Percentiles rank a stretch among this genome's conserved stretches.
Conservation (phyloP, 2,329 filamentous ascomycete genomes). For the Fusarium sp. region DNA sequence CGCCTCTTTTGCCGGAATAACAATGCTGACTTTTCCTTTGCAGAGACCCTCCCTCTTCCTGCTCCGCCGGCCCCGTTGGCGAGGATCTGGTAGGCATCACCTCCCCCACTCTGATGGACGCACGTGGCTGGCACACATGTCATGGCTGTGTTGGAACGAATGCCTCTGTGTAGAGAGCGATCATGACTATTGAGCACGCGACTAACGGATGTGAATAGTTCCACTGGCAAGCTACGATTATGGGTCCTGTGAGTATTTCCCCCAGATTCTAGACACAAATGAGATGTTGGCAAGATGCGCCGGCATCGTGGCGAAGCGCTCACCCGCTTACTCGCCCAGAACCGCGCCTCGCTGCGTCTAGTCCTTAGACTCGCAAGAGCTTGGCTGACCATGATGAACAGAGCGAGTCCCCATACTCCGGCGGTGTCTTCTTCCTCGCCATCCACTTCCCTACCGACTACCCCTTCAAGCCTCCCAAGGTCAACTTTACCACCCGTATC, state of each 20-base stretch:
- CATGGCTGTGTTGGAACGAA: conserved; percentile 23
- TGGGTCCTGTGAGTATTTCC: conserved; percentile 86
- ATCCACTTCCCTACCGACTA: conserved; percentile 99
- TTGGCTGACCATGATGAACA: conserved; percentile 55
- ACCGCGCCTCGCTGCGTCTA: conserved; percentile 14
- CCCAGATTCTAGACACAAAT: conserved; percentile 8
- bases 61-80: conserved; percentile 95
- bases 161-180: neutral
- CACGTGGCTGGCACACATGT: conserved; percentile 28
- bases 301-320: conserved; percentile 30
- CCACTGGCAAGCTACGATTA: conserved; percentile 99
- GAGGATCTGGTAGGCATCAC: conserved; percentile 90
- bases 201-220: conserved; percentile 71
- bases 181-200: conserved; percentile 5
- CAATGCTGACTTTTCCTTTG: conserved; percentile 40
- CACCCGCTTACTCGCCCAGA: conserved; percentile 23
- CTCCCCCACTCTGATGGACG: conserved; percentile 40
- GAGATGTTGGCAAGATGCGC: conserved; percentile 13
- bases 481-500: conserved; percentile 99
- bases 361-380: conserved; percentile 2
- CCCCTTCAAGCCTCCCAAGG: conserved; percentile 99
- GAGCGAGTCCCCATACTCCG: conserved; percentile 97
- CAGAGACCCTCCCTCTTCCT: conserved; percentile 98
- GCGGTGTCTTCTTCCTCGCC: conserved; percentile 98
- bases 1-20: neutral